These are phyloP conservation scores for Fusarium sp. DNA, from an alignment of 2,329 filamentous ascomycete species.

Conservation along the genomic window DNA sequence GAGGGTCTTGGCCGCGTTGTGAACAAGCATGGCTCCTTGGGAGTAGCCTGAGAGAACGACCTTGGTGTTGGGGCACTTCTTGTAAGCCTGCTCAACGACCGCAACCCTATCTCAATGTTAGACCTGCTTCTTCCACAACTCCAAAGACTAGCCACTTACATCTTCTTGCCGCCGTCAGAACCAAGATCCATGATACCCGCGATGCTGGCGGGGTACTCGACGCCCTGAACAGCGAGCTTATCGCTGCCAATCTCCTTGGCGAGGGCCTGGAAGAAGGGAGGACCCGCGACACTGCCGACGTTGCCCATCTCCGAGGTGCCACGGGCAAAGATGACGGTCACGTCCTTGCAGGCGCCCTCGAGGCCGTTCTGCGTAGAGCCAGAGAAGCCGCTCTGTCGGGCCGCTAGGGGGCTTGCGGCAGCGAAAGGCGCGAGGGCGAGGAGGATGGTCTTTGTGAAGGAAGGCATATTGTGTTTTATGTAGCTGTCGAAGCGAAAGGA, in stretches of 20 bases:
- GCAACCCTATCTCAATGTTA: constrained; percentile 28
- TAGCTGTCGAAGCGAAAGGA: neutral
- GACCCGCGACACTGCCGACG: constrained; percentile 62
- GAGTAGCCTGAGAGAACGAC: constrained; percentile 62
- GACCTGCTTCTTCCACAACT: neutral
- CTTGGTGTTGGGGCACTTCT: constrained; percentile 58
- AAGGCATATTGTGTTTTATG: constrained; percentile 32
- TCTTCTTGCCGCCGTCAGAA: constrained; percentile 57
- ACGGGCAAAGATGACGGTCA: constrained; percentile 68
- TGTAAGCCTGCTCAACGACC: constrained; percentile 48
- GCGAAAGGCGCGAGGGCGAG: constrained; percentile 38
- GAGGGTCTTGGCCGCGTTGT: constrained; percentile 55
- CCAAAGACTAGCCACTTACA: constrained; percentile 54
- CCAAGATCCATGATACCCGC: constrained; percentile 60
- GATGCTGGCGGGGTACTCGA: constrained; percentile 62
- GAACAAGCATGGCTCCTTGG: constrained; percentile 55
- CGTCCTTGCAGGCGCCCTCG: constrained; percentile 42
- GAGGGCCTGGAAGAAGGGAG: constrained; percentile 62
- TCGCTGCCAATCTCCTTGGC: constrained; percentile 53
- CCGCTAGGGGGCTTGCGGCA: constrained; percentile 37
- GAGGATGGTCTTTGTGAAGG: constrained; percentile 31
- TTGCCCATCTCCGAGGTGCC: constrained; percentile 66
- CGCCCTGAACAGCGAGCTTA: constrained; percentile 64
- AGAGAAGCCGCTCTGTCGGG: constrained; percentile 23
- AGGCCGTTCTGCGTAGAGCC: constrained; percentile 42